Percentiles rank a stretch among this genome's conserved stretches.
These are phyloP conservation scores for Solioccasus polychromus DNA, from an alignment of 768 basidiomycete genomes.

Conservation along the genomic window DNA sequence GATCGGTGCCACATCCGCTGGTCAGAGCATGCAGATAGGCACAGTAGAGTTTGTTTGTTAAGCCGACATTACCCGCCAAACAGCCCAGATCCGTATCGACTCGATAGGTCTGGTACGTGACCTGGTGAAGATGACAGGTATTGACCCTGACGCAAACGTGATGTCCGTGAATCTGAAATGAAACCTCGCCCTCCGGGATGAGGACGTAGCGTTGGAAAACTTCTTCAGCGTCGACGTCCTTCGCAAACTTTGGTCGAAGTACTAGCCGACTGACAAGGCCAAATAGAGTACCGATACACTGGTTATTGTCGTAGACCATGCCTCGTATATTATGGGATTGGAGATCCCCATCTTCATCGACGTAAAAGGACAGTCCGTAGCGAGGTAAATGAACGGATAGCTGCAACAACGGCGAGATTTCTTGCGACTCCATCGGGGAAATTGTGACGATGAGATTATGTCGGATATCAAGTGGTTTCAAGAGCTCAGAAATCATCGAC, in stretches of 20 bases:
- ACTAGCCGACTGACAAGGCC: conserved; percentile 42
- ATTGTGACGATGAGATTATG: conserved; percentile 22
- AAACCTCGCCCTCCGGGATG: conserved; percentile 36
- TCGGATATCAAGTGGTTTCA: conserved; percentile 23
- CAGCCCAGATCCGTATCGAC: conserved; percentile 31
- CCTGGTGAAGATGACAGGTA: background rate
- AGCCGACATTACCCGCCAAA: conserved; percentile 25
- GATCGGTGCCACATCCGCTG: conserved; percentile 41
- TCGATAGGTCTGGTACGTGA: conserved; percentile 28
- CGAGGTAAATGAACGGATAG: conserved; percentile 38
- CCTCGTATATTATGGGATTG: conserved; percentile 40
- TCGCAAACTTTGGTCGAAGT: conserved; percentile 28
- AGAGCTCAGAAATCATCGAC: conserved; percentile 24
- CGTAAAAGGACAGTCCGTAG: conserved; percentile 39
- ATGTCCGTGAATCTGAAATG: conserved; percentile 6
- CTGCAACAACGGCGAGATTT: background rate
- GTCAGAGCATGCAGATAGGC: conserved; percentile 46
- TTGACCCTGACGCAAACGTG: conserved; percentile 19
- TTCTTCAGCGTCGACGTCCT: background rate
- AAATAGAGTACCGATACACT: conserved; percentile 43
- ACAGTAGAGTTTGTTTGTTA: conserved; percentile 33
- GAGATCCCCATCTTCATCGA: conserved; percentile 32
- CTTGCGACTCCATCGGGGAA: background rate
- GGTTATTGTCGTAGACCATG: conserved; percentile 41
- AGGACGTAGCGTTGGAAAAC: conserved; percentile 29